Evolutionary conservation across 2,329 filamentous ascomycete species (phyloP).

Genomic region (Exserohilum rostratum): DNA sequence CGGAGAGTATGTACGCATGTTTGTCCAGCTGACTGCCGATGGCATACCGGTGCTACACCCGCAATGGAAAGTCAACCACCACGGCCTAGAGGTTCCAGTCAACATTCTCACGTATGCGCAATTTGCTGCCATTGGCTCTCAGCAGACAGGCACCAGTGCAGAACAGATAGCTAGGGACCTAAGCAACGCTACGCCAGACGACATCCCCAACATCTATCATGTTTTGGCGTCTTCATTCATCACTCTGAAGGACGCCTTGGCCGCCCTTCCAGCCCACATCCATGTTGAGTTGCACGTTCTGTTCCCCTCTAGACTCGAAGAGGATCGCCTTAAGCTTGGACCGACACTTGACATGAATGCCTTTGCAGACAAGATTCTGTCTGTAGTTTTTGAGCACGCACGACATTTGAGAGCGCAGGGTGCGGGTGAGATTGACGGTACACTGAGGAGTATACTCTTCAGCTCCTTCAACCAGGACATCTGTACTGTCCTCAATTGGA

Average conservation of each 20-base stretch:
- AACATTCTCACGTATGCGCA: constrained; percentile 77
- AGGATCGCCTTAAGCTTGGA: constrained; percentile 70
- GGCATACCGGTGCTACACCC: constrained; percentile 87
- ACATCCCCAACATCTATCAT: constrained; percentile 68
- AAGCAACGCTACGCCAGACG: constrained; percentile 32
- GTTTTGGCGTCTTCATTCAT: constrained; percentile 76
- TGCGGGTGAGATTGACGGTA: constrained; percentile 60
- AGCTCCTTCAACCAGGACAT: constrained; percentile 89
- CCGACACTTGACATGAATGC: constrained; percentile 82
- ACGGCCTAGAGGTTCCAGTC: constrained; percentile 80
- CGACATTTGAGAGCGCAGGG: constrained; percentile 68
- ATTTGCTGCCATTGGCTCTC: constrained; percentile 61
- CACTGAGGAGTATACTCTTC: constrained; percentile 87
- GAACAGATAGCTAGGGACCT: constrained; percentile 32
- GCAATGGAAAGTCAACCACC: constrained; percentile 77
- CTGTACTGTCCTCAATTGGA: constrained; percentile 97
- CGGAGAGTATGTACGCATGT: constrained; percentile 91
- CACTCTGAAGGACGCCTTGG: constrained; percentile 78
- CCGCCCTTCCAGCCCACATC: constrained; percentile 75
- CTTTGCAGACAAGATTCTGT: constrained; percentile 83
- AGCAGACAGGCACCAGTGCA: constrained; percentile 34
- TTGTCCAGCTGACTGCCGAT: constrained; percentile 90
- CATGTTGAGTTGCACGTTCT: constrained; percentile 92
- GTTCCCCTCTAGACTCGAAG: constrained; percentile 79
- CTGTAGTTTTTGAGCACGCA: constrained; percentile 89